Base-by-base conservation (phyloP, 805 yeast species). In the Crinitomyces ghanaensis region DNA sequence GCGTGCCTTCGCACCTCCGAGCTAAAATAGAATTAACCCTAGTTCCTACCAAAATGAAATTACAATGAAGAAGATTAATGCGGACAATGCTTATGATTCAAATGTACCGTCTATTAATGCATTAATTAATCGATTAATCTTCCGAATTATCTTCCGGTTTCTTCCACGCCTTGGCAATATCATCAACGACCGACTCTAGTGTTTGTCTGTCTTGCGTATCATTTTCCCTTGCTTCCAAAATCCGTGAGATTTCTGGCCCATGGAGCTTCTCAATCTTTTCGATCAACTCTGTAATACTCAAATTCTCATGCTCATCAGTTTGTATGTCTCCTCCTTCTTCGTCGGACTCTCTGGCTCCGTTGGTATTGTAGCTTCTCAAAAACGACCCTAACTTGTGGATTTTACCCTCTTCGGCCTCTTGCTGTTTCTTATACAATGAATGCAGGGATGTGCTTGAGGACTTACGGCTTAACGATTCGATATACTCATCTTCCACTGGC, bases 401-500 rank as follows among this genome's bases (percentile, higher is more conserved):
- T 49, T 81, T 93, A 46, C 95, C 96, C 61, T 85, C 96, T 52
- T 85, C 96, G 40, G 75, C 76, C 51, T 84, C 95, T 54, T 80
- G 83, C 42, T 70, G 71, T 53, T 72, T 77, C 11, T 85, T 83
- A 48, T 79, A 74, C 7, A 69, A 45, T 2, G 59, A 53, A 48
- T 79, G 74, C 7, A 69, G 46, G 2, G 59, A 53, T 2, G 54
- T 48, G 5, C 38, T 33, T 6, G 54, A 47, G 5, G 55, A 42
- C 27, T 42, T 35, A 5, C 60, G 34, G 1, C 45, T 6, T 5
- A 48, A 23, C 9, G 42, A 17, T 5, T 23, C 21, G 2, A 28
- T 25, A 4, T 34, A 28, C 6, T 20, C 29, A 8, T 33, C 35
- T 12, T 41, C 45, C 26, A 42, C 39, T 8, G 47, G 31, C 11